Conservation (phyloP, 345 rosid species). For the Orychophragmus violaceus region DNA sequence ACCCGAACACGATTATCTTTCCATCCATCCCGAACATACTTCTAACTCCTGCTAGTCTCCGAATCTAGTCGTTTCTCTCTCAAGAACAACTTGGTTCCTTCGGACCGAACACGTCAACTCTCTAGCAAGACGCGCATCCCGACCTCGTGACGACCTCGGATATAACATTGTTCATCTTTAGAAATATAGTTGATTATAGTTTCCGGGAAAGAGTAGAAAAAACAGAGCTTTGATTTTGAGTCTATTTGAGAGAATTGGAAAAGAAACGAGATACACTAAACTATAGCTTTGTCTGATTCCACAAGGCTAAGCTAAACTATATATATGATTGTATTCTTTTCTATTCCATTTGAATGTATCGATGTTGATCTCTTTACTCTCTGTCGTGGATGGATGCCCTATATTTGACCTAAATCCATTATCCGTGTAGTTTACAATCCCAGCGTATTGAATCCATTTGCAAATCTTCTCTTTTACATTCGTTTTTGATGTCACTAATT, state of each 20-base stretch:
- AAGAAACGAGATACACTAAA: conserved; percentile 6
- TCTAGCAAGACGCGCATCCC: no score
- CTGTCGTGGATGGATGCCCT: not conserved
- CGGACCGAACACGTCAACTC: no score
- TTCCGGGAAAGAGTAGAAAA: not conserved
- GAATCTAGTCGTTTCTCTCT: no score
- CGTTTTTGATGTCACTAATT: not conserved
- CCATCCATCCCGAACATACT: no score
- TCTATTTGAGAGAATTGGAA: conserved; percentile 2
- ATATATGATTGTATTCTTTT: no score
- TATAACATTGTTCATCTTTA: not conserved
- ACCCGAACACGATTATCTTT: no score
- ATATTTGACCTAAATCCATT: conserved; percentile 1
- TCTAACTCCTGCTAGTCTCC: no score
- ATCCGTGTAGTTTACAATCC: not conserved
- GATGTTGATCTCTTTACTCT: not conserved
- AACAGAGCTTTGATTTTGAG: conserved; percentile 1
- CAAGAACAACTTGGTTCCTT: no score
- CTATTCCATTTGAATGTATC: not conserved
- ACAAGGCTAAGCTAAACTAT: conserved; percentile 13
- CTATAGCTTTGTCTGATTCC: conserved; percentile 20
- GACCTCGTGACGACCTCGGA: no score
- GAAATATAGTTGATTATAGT: not conserved
- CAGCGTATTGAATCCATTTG: not conserved
- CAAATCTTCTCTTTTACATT: not conserved